Percentiles rank a stretch among this genome's conserved stretches.
Evolutionary conservation across 1,284 basidiomycete genomes (phyloP).

Genomic region (Melampsora americana): DNA sequence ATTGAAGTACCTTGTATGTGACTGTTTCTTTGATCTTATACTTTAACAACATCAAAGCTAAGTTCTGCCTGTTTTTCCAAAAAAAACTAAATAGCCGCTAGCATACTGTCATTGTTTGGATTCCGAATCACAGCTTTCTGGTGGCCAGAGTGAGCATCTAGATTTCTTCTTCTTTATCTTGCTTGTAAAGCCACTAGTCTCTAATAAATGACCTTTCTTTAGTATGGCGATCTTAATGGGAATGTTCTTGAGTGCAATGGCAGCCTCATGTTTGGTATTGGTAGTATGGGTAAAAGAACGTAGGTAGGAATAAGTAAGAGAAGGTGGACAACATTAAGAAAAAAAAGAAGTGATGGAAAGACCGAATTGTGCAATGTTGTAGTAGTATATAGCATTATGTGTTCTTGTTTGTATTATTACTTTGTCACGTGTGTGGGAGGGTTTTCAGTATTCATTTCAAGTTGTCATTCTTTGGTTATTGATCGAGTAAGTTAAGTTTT

Average conservation of each 20-base stretch:
- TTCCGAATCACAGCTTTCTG: slow-evolving; percentile 26
- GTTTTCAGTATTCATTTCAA: too few relatives aligned
- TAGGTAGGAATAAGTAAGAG: slow-evolving; percentile 58
- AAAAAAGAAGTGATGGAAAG: background rate
- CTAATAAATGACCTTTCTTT: slow-evolving; percentile 80
- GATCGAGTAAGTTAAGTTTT: too few relatives aligned
- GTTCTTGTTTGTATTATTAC: too few relatives aligned
- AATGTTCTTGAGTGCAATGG: slow-evolving; percentile 74
- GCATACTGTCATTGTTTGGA: slow-evolving; percentile 46
- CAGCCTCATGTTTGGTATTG: slow-evolving; percentile 71
- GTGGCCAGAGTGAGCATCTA: slow-evolving; percentile 26
- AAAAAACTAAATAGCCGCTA: slow-evolving; percentile 64
- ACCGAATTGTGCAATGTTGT: too few relatives aligned
- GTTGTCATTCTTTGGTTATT: too few relatives aligned
- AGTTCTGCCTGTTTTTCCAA: slow-evolving; percentile 73
- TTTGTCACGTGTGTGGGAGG: too few relatives aligned
- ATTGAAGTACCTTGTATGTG: slow-evolving; percentile 64
- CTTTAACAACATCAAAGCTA: slow-evolving; percentile 64
- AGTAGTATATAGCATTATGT: too few relatives aligned
- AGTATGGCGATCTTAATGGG: slow-evolving; percentile 77
- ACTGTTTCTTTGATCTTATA: background rate
- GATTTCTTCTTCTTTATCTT: slow-evolving; percentile 57
- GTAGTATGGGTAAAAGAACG: slow-evolving; percentile 87
- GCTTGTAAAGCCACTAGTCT: background rate
- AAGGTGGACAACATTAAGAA: background rate